Evolutionary conservation across 345 rosid genomes (phyloP), one percentile per base, ranked within the genome.

Genomic region (Laguncularia racemosa): DNA sequence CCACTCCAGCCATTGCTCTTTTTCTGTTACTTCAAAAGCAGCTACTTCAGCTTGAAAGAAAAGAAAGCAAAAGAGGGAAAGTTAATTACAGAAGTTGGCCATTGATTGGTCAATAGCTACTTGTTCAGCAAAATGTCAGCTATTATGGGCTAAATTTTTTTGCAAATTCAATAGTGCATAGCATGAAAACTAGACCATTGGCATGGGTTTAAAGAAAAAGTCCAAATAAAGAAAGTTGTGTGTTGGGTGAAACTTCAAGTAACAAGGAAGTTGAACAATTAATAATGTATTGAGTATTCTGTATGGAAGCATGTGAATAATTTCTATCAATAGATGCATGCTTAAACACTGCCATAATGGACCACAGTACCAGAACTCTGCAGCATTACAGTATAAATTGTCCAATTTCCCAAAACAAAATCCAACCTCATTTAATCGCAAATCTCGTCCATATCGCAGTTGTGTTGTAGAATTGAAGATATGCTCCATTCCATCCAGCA

Each of bases 401-500:
- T 33, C 40, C 40, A 33, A 33, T 33, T 33, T 33, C 40, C 4
- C 40, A 33, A 33, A 33, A 10, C 40, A 33, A 54, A 47, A 52
- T 57, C 71, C 52, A 59, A 89, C 98, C 97, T 92, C 97, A 80
- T 92, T 92, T 76, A 89, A 76, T 53, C 98, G 83, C 71, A 89
- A 76, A 81, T 92, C 98, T 28, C 93, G 82, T 57, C 98, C 98
- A 77, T 81, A 92, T 20, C 84, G 85, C 78, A 89, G 69, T 74
- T 83, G 91, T 50, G 84, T 86, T 73, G 78, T 76, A 56, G 86
- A 89, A 77, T 79, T 84, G 67, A 89, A 92, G 67, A 92, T 89
- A 78, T 92, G 93, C 73, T 92, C 98, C 98, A 92, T 92, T 28
- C 98, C 98, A 86, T 92, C 98, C 44, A 80, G 77, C 69, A 73